These are phyloP conservation scores for Tephrocybe sp. DNA, from an alignment of 768 basidiomycete genomes.

Conservation along the genomic window DNA sequence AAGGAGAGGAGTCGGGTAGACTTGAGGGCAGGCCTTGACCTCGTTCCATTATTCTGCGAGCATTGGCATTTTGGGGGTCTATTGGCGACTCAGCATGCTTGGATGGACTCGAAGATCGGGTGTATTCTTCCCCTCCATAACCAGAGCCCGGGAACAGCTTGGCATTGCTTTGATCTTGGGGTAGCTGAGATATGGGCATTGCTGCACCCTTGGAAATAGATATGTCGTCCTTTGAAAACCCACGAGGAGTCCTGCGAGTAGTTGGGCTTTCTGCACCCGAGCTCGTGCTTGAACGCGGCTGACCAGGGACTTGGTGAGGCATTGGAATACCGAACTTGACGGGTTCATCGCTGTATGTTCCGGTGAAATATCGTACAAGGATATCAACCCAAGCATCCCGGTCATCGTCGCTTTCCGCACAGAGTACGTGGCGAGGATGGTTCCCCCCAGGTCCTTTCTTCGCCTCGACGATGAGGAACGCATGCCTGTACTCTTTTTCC, in stretches of 20 bases:
- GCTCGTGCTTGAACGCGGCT: constrained; percentile 57
- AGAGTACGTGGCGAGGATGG: constrained; percentile 86
- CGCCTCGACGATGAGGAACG: constrained; percentile 94
- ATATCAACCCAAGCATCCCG: constrained; percentile 95
- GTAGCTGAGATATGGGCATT: constrained; percentile 57
- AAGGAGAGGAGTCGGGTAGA: constrained; percentile 53
- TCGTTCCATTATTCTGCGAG: constrained; percentile 43
- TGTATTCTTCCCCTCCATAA: constrained; percentile 32
- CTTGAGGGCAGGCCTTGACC: constrained; percentile 48
- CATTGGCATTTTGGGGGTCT: constrained; percentile 36
- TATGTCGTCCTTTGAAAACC: constrained; percentile 61
- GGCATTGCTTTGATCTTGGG: constrained; percentile 53
- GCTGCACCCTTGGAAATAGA: constrained; percentile 45
- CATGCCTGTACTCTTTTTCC: constrained; percentile 94
- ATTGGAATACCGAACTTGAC: constrained; percentile 36
- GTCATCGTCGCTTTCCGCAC: constrained; percentile 93
- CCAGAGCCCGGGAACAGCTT: constrained; percentile 58
- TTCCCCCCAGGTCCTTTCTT: constrained; percentile 71
- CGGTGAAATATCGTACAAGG: constrained; percentile 85
- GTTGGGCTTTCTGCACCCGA: constrained; percentile 37
- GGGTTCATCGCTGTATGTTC: constrained; percentile 75
- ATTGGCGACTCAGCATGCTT: constrained; percentile 51
- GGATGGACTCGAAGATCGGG: constrained; percentile 52
- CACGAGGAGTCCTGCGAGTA: constrained; percentile 39
- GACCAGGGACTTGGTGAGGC: constrained; percentile 26